Evolutionary conservation across 164 flowering plant species (phyloP).

Genomic region (Liquidambar formosana): DNA sequence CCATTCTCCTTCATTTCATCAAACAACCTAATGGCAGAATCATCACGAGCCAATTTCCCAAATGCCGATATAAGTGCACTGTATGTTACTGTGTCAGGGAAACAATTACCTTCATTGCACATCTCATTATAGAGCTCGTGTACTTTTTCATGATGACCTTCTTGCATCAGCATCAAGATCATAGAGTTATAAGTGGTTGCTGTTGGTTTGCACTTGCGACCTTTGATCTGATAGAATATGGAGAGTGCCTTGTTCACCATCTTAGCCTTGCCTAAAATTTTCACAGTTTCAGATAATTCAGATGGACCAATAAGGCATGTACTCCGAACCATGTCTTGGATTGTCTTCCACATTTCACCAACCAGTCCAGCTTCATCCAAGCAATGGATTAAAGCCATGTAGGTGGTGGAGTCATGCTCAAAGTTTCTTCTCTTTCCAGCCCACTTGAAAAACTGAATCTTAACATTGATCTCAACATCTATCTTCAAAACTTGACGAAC

Average conservation of each 20-base stretch:
- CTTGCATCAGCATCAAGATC: constrained; percentile 79
- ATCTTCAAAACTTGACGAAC: constrained; percentile 70
- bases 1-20: constrained; percentile 92
- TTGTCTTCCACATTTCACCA: constrained; percentile 82
- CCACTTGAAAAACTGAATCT: constrained; percentile 89
- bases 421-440: constrained; percentile 75
- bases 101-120: constrained; percentile 77
- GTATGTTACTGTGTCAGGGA: constrained; percentile 81
- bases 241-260: constrained; percentile 90
- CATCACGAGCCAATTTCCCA: constrained; percentile 67
- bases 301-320: constrained; percentile 45
- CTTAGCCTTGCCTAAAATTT: constrained; percentile 67
- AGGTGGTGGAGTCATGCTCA: constrained; percentile 72
- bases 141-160: constrained; percentile 78
- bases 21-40: constrained; percentile 74
- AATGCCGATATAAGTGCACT: constrained; percentile 69
- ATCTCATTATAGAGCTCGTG: constrained; percentile 88
- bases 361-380: constrained; percentile 59
- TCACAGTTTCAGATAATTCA: constrained; percentile 71
- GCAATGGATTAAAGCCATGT: constrained; percentile 73
- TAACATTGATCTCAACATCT: constrained; percentile 71
- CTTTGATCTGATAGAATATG: constrained; percentile 71
- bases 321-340: constrained; percentile 78
- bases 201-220: constrained; percentile 71
- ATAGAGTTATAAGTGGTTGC: constrained; percentile 64